Percentiles rank a stretch among this genome's conserved stretches.
phyloP scores from a whole-genome alignment of 345 rosid genomes.

The Triadica sebifera region DNA sequence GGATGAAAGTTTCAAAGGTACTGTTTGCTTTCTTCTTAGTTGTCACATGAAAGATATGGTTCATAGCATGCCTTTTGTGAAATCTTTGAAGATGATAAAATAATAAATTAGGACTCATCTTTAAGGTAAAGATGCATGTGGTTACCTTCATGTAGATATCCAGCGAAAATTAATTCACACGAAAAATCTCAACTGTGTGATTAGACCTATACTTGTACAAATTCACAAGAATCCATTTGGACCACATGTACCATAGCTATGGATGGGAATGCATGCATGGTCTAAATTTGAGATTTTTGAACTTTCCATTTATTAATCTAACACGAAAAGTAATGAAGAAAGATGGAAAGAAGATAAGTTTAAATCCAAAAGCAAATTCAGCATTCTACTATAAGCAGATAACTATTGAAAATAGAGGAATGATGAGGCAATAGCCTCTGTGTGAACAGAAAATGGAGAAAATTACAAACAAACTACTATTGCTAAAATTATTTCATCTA shows the following conservation, averaged over 20 bases:
- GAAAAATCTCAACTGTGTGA: neutral
- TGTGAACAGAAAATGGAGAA: neutral
- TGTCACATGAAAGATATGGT: slow-evolving; percentile 7
- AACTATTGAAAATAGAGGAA: too few relatives aligned
- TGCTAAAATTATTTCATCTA: slow-evolving; percentile 23
- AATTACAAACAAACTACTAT: slow-evolving; percentile 3
- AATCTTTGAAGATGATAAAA: neutral
- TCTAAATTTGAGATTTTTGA: too few relatives aligned
- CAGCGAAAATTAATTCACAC: neutral
- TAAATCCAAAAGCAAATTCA: neutral
- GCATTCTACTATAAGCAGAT: neutral
- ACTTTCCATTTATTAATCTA: too few relatives aligned
- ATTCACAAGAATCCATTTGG: neutral
- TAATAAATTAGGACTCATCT: neutral
- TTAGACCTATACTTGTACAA: neutral
- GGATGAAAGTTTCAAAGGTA: neutral
- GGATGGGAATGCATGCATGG: neutral
- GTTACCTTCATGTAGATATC: neutral
- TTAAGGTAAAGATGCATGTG: neutral
- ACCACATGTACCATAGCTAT: neutral
- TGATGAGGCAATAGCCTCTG: too few relatives aligned
- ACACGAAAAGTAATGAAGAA: neutral
- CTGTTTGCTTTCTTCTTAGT: neutral
- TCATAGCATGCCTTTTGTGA: neutral
- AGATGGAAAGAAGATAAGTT: neutral